Percentiles rank a stretch among this genome's conserved stretches.
Conservation (phyloP, 73 alveolate species). For the Tetrahymena borealis region DNA sequence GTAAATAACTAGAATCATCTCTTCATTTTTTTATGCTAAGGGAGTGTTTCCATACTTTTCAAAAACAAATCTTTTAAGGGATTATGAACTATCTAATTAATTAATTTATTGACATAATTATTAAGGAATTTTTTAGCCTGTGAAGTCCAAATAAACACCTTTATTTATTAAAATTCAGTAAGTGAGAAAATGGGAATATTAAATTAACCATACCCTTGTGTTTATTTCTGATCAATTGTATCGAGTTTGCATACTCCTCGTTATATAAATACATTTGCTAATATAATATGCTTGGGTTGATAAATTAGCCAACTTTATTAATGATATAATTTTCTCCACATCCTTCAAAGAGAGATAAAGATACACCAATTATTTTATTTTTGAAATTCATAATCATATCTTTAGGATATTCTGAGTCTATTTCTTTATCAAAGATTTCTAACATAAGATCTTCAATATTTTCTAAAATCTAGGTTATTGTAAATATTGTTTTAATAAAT, state of each 20-base stretch:
- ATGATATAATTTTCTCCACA: background rate
- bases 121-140: background rate
- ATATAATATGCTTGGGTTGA: background rate
- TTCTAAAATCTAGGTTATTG: background rate
- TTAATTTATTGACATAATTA: background rate
- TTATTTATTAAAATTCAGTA: too few species aligned
- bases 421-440: background rate
- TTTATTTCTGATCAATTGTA: background rate
- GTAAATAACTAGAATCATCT: background rate
- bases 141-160: background rate
- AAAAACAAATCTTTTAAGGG: background rate
- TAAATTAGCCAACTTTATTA: background rate
- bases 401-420: background rate
- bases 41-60: background rate
- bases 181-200: too few species aligned
- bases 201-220: too few species aligned
- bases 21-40: background rate
- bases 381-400: background rate
- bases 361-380: background rate
- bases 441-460: background rate
- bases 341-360: background rate
- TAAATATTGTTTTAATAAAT: background rate
- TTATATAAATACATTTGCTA: background rate
- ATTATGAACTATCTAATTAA: background rate
- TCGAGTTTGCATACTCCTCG: background rate